These are phyloP conservation scores for Boehmeria nivea DNA, from an alignment of 306 rosid species.

Conservation along the genomic window DNA sequence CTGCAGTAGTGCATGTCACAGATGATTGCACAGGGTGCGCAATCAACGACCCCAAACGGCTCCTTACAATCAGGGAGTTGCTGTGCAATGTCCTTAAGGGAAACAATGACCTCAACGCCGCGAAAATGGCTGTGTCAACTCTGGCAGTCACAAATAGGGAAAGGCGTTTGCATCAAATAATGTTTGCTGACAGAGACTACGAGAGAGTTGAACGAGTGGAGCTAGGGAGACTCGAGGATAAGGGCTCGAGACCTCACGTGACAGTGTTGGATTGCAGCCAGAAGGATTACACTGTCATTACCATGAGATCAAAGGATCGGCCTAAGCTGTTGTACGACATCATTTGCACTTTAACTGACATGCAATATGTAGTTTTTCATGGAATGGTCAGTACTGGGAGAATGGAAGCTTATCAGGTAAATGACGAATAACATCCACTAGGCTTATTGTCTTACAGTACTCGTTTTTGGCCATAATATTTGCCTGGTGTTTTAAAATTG, in stretches of 20 bases:
- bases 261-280: slow-evolving; percentile 63
- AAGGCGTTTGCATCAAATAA: slow-evolving; percentile 88
- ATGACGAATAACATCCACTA: neutral
- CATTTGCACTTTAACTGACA: slow-evolving; percentile 88
- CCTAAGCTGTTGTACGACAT: slow-evolving; percentile 87
- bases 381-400: slow-evolving; percentile 70
- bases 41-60: slow-evolving; percentile 58
- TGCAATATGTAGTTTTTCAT: slow-evolving; percentile 91
- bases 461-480: too few relatives aligned
- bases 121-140: slow-evolving; percentile 63
- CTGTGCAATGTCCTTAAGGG: slow-evolving; percentile 82
- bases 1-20: slow-evolving; percentile 85
- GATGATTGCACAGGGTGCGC: slow-evolving; percentile 64
- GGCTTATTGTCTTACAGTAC: neutral
- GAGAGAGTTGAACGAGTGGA: slow-evolving; percentile 56
- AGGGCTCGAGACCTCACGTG: slow-evolving; percentile 56
- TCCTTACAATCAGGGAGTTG: slow-evolving; percentile 58
- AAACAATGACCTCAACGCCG: slow-evolving; percentile 55
- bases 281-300: slow-evolving; percentile 77
- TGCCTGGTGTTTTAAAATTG: too few relatives aligned
- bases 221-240: slow-evolving; percentile 29
- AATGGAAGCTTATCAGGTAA: slow-evolving; percentile 84
- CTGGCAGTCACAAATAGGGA: slow-evolving; percentile 75
- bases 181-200: slow-evolving; percentile 93
- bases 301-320: slow-evolving; percentile 78